Percentiles rank a stretch among this genome's conserved stretches.
phyloP scores from a whole-genome alignment of 2,329 filamentous ascomycete species.

The Talaromyces piceae region DNA sequence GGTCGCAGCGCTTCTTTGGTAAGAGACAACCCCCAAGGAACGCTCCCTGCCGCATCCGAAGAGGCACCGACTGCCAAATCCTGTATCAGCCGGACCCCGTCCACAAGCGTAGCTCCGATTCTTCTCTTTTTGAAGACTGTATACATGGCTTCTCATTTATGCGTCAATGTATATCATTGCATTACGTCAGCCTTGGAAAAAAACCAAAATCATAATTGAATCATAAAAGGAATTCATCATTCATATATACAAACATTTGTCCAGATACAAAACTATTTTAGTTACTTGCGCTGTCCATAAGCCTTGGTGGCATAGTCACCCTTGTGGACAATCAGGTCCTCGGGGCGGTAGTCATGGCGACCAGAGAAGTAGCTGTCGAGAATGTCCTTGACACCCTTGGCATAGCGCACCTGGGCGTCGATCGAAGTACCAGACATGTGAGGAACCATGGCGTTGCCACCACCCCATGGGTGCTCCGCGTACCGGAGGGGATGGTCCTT shows the following conservation, averaged over 20 bases:
- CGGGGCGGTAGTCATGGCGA: conserved; percentile 74
- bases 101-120: background rate
- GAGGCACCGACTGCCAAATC: background rate
- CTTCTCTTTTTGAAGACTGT: background rate
- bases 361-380: conserved; percentile 85
- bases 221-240: background rate
- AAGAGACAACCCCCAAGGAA: background rate
- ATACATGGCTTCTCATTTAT: background rate
- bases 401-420: conserved; percentile 91
- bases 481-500: conserved; percentile 86
- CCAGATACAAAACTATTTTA: background rate
- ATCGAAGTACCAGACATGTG: conserved; percentile 99
- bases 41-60: background rate
- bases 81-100: background rate
- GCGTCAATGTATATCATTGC: no score
- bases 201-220: no score
- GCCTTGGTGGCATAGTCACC: conserved; percentile 95
- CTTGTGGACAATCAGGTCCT: conserved; percentile 84
- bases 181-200: no score
- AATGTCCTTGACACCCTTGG: conserved; percentile 80
- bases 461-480: conserved; percentile 90
- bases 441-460: conserved; percentile 96
- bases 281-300: conserved; percentile 62
- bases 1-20: no score
- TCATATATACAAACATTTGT: background rate